phyloP scores from a whole-genome alignment of 257 asterid species.

The Apocynum venetum region DNA sequence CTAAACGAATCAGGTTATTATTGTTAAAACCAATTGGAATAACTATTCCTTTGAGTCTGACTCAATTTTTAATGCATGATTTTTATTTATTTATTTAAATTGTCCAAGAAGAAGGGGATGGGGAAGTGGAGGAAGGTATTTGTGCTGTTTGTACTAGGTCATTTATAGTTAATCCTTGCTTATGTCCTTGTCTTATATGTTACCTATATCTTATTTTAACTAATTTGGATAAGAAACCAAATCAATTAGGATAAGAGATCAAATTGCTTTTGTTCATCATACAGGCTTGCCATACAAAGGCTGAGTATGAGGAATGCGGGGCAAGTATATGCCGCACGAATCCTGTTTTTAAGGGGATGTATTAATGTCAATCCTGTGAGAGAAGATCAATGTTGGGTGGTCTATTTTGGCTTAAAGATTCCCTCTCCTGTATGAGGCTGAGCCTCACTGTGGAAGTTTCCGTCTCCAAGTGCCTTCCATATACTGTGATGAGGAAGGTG shows the following conservation, averaged over 20 bases:
- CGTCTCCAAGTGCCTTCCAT: slow-evolving; percentile 13
- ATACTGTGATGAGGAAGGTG: slow-evolving; percentile 13
- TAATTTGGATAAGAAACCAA: not conserved
- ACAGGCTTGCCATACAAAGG: slow-evolving; percentile 97
- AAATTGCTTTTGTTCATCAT: slow-evolving; percentile 3
- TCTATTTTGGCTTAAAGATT: slow-evolving; percentile 7
- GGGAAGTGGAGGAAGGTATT: too few relatives aligned
- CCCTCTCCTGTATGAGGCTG: slow-evolving; percentile 1
- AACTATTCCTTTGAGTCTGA: not conserved
- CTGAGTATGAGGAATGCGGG: slow-evolving; percentile 93
- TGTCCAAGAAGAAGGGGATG: too few relatives aligned
- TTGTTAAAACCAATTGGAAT: too few relatives aligned
- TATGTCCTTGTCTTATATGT: not conserved
- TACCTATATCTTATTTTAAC: not conserved
- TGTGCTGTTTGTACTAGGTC: too few relatives aligned
- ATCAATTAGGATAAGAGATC: too few relatives aligned
- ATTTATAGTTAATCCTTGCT: not conserved
- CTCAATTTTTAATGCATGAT: too few relatives aligned
- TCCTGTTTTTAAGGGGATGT: slow-evolving; percentile 98
- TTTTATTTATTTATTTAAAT: too few relatives aligned
- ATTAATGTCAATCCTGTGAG: slow-evolving; percentile 33
- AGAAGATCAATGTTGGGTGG: slow-evolving; percentile 7
- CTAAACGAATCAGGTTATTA: not conserved
- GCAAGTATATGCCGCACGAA: slow-evolving; percentile 96
- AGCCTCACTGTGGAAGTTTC: slow-evolving; percentile 13